Base-by-base conservation (phyloP, 805 yeast genomes). In the Lachancea sp. region DNA sequence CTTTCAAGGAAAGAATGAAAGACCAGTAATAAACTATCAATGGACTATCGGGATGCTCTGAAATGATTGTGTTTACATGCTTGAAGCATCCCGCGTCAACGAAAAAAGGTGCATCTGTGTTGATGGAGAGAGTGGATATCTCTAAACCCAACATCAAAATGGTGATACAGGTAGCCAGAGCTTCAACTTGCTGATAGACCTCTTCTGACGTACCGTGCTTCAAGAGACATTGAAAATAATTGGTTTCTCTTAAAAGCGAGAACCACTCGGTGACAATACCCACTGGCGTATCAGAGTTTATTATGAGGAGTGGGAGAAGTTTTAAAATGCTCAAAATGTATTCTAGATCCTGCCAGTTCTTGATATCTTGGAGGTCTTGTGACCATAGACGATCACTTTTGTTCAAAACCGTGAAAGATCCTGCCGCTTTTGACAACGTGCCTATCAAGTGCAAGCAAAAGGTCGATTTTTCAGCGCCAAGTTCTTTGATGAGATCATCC, bases 11-110 rank as follows among this genome's bases (percentile, higher is more conserved):
- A 10, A 80, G 57, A 10, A 80, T 60, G 12, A 82, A 74, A 26
- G 85, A 75, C 91, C 91, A 85, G 18, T 78, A 73, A 56, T 82
- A 83, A 36, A 78, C 59, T 0, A 81, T 65, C 10, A 82, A 59
- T 2, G 85, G 65, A 49, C 76, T 75, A 2, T 63, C 47, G 11
- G 67, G 60, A 1, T 72, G 55, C 9, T 63, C 56, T 4, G 65
- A 44, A 15, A 81, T 58, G 3, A 65, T 53, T 0, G 63, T 58
- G 44, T 78, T 72, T 20, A 79, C 64, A n/a, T 57, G 41, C 26
- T 60, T 56, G 47, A 78, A 69, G 3, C 66, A 49, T 0, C 51
- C 46, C 1, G 67, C 57, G 48, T 78, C 75, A 41, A 67, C 61
- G 51, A 74, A 63, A 42, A 61, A 75, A 0, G 75, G 63, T 1